Evolutionary conservation across 2,329 filamentous ascomycete genomes (phyloP).

Genomic region (Verticillium zaregamsianum): DNA sequence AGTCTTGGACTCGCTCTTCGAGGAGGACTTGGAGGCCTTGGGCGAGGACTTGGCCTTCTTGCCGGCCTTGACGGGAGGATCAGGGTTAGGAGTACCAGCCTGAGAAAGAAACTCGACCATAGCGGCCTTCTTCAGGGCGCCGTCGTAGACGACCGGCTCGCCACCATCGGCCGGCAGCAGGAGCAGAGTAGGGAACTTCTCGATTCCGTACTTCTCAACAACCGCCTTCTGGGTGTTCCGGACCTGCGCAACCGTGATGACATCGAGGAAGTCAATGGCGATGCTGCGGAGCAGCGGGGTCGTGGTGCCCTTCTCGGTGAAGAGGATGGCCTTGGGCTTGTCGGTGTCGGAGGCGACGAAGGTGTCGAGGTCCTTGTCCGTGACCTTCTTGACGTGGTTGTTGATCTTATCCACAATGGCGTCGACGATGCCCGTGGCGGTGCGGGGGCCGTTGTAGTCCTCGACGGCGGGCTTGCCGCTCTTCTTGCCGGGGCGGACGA

Average conservation of each 20-base stretch:
- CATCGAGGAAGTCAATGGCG: constrained; percentile 85
- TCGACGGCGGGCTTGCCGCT: constrained; percentile 83
- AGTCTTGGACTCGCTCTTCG: constrained; percentile 26
- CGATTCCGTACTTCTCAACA: constrained; percentile 70
- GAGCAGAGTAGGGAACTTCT: constrained; percentile 74
- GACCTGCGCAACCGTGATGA: constrained; percentile 76
- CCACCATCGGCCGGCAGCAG: constrained; percentile 69
- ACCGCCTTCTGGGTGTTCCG: constrained; percentile 72
- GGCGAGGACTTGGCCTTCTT: constrained; percentile 35
- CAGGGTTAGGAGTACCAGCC: constrained; percentile 73
- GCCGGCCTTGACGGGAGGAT: constrained; percentile 54
- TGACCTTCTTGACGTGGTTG: constrained; percentile 80
- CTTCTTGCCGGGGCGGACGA: constrained; percentile 81
- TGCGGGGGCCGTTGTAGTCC: constrained; percentile 82
- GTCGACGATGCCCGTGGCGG: constrained; percentile 82
- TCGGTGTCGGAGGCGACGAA: constrained; percentile 68
- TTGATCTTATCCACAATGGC: constrained; percentile 83
- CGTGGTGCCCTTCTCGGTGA: constrained; percentile 88
- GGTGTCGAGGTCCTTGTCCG: constrained; percentile 71
- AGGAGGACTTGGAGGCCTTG: constrained; percentile 33
- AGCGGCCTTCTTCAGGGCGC: constrained; percentile 78
- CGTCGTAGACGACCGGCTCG: constrained; percentile 69
- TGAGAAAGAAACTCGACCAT: constrained; percentile 82
- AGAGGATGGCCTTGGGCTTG: constrained; percentile 80
- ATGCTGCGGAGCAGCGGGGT: constrained; percentile 78